Evolutionary conservation across 208 protist species (phyloP).

Genomic region (Acanthamoeba sp.): DNA sequence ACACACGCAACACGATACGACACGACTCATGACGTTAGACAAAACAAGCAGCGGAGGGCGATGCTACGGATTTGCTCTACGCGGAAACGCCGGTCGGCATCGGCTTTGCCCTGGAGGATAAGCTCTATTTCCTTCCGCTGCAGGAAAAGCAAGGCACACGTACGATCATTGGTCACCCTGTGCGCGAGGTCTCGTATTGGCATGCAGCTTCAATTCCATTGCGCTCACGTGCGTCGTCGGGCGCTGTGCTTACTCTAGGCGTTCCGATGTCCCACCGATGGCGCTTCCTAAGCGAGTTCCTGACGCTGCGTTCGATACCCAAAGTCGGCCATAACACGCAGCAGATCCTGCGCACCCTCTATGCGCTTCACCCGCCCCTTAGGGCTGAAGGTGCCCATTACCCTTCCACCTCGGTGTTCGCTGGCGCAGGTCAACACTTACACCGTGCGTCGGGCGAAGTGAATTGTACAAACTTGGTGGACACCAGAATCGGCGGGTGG

Average conservation of each 20-base stretch:
- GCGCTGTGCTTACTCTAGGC: not conserved
- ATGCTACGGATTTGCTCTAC: not conserved
- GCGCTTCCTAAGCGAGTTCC: not conserved
- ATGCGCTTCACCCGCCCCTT: constrained; percentile 12
- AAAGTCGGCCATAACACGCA: constrained; percentile 39
- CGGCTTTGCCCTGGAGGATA: not conserved
- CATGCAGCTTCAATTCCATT: not conserved
- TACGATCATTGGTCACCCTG: not conserved
- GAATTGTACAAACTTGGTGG: not conserved
- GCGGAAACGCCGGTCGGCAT: not conserved
- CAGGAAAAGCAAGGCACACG: constrained; percentile 2
- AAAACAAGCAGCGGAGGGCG: not conserved
- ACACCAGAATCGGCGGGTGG: constrained; percentile 50
- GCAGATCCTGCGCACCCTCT: constrained; percentile 26
- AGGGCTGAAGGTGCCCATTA: no score
- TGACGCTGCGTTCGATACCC: not conserved
- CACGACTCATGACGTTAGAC: no score
- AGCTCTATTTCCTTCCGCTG: constrained; percentile 29
- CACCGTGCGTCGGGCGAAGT: not conserved
- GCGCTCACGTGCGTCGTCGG: not conserved
- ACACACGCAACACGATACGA: not conserved
- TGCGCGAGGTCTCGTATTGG: no score
- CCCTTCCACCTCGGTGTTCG: no score
- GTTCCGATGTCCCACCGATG: constrained; percentile 23
- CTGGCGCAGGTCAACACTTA: no score